These are phyloP conservation scores for Xylaria cubensis DNA, from an alignment of 495 filamentous ascomycete species.

Conservation along the genomic window DNA sequence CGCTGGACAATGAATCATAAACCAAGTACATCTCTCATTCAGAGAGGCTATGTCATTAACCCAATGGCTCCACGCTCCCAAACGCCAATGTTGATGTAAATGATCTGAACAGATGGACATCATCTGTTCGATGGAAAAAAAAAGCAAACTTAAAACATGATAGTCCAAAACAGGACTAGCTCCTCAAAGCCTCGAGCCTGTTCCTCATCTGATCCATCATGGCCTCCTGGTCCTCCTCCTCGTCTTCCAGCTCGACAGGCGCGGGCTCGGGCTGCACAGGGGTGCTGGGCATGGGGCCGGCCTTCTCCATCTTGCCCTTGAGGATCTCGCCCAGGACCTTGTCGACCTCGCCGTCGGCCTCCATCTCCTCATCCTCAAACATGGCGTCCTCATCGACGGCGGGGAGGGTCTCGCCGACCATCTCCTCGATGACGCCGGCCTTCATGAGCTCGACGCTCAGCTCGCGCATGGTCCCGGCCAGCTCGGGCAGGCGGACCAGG, in stretches of 20 bases:
- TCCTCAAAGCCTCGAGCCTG: slow-evolving; percentile 87
- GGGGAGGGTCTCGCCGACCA: slow-evolving; percentile 87
- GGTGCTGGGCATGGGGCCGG: slow-evolving; percentile 60
- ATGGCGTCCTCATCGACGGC: slow-evolving; percentile 67
- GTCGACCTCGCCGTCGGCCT: slow-evolving; percentile 89
- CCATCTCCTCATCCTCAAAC: slow-evolving; percentile 81
- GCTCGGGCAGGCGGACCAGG: slow-evolving; percentile 81
- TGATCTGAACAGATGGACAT: slow-evolving; percentile 16
- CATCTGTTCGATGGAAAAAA: slow-evolving; percentile 7
- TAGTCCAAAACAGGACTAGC: slow-evolving; percentile 53
- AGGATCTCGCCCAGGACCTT: slow-evolving; percentile 90
- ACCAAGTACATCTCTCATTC: slow-evolving; percentile 24
- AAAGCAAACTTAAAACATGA: background rate
- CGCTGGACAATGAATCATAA: slow-evolving; percentile 8
- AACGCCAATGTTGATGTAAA: slow-evolving; percentile 35
- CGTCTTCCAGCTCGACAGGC: slow-evolving; percentile 66
- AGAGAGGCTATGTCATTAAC: slow-evolving; percentile 27
- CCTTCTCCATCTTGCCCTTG: slow-evolving; percentile 76
- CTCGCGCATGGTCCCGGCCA: slow-evolving; percentile 90
- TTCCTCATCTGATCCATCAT: slow-evolving; percentile 94
- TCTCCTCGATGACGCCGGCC: slow-evolving; percentile 97
- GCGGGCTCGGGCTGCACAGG: slow-evolving; percentile 57
- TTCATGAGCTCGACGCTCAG: slow-evolving; percentile 86
- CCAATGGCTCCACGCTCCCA: slow-evolving; percentile 33
- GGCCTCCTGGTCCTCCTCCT: slow-evolving; percentile 83